These are phyloP conservation scores for Cryphonectria radicalis DNA, from an alignment of 2,329 filamentous ascomycete genomes.

Conservation along the genomic window DNA sequence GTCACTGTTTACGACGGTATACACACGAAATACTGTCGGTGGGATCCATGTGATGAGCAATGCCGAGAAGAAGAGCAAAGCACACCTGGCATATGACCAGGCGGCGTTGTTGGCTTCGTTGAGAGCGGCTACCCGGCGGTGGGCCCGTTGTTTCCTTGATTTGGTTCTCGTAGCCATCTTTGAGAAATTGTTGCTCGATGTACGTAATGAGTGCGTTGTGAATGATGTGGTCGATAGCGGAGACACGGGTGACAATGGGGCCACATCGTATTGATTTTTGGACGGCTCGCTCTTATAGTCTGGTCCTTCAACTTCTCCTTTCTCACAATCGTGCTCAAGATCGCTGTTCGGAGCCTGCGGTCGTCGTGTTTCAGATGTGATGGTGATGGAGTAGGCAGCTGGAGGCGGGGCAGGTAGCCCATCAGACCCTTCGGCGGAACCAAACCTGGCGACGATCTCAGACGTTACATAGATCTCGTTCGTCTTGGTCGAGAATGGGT, in stretches of 20 bases:
- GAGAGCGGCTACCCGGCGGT: constrained; percentile 41
- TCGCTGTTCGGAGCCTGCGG: background rate
- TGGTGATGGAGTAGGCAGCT: constrained; percentile 54
- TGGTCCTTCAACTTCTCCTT: constrained; percentile 6
- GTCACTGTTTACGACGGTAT: constrained; percentile 64
- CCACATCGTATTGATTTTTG: constrained; percentile 30
- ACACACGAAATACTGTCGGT: constrained; percentile 77
- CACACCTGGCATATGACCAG: constrained; percentile 72
- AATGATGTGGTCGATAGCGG: background rate
- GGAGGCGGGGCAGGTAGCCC: constrained; percentile 26
- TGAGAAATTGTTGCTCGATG: background rate
- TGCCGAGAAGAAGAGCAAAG: constrained; percentile 72
- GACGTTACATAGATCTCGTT: constrained; percentile 67
- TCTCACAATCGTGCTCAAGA: background rate
- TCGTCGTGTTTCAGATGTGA: constrained; percentile 42
- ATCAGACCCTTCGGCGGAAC: constrained; percentile 35
- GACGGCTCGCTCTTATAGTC: background rate
- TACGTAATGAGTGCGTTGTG: background rate
- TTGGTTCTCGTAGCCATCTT: background rate
- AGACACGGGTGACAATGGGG: background rate
- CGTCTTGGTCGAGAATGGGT: constrained; percentile 58
- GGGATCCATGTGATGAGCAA: constrained; percentile 77
- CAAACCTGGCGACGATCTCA: constrained; percentile 46
- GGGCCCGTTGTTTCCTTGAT: constrained; percentile 23
- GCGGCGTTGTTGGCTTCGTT: constrained; percentile 65